Evolutionary conservation across 805 yeast genomes (phyloP).

Genomic region (Pichia ethanolica): DNA sequence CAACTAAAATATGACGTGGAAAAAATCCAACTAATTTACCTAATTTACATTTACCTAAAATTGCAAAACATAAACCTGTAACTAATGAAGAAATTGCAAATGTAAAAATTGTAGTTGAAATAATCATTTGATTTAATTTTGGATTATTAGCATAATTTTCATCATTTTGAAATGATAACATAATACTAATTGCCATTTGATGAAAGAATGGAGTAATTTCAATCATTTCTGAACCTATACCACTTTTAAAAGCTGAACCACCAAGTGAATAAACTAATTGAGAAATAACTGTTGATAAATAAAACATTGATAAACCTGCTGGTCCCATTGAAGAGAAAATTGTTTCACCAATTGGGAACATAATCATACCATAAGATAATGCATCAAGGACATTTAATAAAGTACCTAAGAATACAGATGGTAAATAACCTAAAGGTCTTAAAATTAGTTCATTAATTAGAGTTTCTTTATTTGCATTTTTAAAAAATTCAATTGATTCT

Average conservation of each 20-base stretch:
- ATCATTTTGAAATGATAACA: conserved; percentile 36
- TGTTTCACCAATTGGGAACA: conserved; percentile 85
- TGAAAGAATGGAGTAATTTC: conserved; percentile 99
- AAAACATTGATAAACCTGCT: conserved; percentile 89
- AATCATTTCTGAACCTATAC: conserved; percentile 97
- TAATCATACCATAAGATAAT: conserved; percentile 92
- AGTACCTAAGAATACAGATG: conserved; percentile 81
- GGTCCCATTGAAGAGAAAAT: conserved; percentile 75
- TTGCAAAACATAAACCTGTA: conserved; percentile 76
- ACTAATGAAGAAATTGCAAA: conserved; percentile 77
- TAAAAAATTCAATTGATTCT: conserved; percentile 1
- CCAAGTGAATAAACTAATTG: conserved; percentile 87
- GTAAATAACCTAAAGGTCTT: conserved; percentile 45
- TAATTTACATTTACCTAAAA: conserved; percentile 68
- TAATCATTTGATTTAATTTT: conserved; percentile 2
- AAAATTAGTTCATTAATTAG: conserved; percentile 21
- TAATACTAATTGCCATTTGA: conserved; percentile 76
- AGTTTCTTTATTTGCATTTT: conserved; percentile 17
- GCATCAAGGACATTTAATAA: conserved; percentile 87
- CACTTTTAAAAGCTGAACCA: conserved; percentile 80
- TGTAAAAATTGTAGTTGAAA: conserved; percentile 69
- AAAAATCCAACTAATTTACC: conserved; percentile 91
- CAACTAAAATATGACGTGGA: conserved; percentile 92
- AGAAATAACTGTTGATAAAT: conserved; percentile 82
- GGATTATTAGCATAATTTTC: conserved; percentile 46